phyloP scores from a whole-genome alignment of 495 filamentous ascomycete species.

The Neurospora pannonica region DNA sequence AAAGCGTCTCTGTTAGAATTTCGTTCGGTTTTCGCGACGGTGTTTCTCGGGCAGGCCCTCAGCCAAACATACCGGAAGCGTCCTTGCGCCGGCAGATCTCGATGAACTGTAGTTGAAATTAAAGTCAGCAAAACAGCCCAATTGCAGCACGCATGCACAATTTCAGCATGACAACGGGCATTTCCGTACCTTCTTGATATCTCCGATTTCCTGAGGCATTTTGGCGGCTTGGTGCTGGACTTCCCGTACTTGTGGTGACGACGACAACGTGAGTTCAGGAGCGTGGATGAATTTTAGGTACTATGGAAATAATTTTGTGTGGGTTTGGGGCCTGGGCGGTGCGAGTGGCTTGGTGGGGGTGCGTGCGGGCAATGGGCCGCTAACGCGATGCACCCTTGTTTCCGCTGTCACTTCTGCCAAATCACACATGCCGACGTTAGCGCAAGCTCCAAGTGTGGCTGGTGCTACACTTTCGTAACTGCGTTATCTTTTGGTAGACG shows the following conservation, averaged over 20 bases:
- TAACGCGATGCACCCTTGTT: neutral
- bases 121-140: slow-evolving; percentile 18
- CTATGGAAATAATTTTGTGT: slow-evolving; percentile 25
- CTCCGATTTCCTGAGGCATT: slow-evolving; percentile 97
- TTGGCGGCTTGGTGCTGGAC: slow-evolving; percentile 35
- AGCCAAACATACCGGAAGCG: slow-evolving; percentile 71
- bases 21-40: neutral
- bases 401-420: neutral
- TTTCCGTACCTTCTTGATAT: slow-evolving; percentile 73
- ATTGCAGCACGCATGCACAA: neutral
- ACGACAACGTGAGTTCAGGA: slow-evolving; percentile 20
- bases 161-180: neutral
- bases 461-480: slow-evolving; percentile 2
- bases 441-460: slow-evolving; percentile 5
- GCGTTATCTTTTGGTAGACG: slow-evolving; percentile 1
- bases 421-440: neutral
- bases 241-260: slow-evolving; percentile 17
- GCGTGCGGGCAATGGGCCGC: neutral
- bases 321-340: slow-evolving; percentile 13
- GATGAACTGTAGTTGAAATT: slow-evolving; percentile 64
- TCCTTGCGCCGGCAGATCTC: slow-evolving; percentile 99
- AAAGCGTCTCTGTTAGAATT: slow-evolving; percentile 29
- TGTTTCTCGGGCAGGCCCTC: slow-evolving; percentile 2
- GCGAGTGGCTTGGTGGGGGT: slow-evolving; percentile 1
- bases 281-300: slow-evolving; percentile 20